Evolutionary conservation across 2,329 filamentous ascomycete species (phyloP).

Genomic region (Lachnellula subtilissima): DNA sequence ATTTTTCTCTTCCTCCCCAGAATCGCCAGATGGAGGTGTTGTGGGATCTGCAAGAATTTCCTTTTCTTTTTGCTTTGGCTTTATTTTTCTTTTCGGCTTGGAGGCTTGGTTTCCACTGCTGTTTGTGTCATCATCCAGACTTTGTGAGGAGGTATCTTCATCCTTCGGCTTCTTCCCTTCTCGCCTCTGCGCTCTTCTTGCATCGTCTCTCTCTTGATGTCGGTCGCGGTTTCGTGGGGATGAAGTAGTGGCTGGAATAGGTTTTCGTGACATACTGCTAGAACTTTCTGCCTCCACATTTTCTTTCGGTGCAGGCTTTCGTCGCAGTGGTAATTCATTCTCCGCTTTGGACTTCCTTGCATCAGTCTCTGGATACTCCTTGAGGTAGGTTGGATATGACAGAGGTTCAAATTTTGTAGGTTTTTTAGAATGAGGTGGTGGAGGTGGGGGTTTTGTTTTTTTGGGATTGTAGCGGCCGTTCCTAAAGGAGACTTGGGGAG

Average conservation of each 20-base stretch:
- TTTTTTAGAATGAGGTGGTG: conserved; percentile 18
- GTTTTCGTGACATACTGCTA: conserved; percentile 28
- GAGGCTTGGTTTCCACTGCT: conserved; percentile 23
- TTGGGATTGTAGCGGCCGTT: conserved; percentile 20
- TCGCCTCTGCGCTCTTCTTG: conserved; percentile 18
- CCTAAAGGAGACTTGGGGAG: conserved; percentile 12
- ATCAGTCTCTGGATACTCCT: conserved; percentile 32
- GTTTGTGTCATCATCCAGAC: conserved; percentile 28
- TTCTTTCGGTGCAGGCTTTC: conserved; percentile 19
- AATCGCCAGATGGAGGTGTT: conserved; percentile 44
- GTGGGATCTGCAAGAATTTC: conserved; percentile 33
- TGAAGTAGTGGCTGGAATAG: conserved; percentile 31
- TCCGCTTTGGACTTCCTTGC: conserved; percentile 24
- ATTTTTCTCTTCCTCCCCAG: conserved; percentile 36
- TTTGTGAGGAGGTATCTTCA: conserved; percentile 28
- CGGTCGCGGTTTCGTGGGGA: conserved; percentile 29
- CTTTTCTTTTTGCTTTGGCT: conserved; percentile 32
- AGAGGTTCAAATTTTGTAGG: conserved; percentile 35
- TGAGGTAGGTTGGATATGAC: conserved; percentile 33
- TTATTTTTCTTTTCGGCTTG: conserved; percentile 25
- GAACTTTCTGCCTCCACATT: conserved; percentile 7
- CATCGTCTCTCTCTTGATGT: conserved; percentile 23
- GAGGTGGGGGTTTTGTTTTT: conserved; percentile 30
- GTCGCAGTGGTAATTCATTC: conserved; percentile 28
- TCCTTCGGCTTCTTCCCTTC: conserved; percentile 17